These are phyloP conservation scores for Schizopora paradoxa DNA, from an alignment of 1,284 basidiomycete genomes.

Conservation along the genomic window DNA sequence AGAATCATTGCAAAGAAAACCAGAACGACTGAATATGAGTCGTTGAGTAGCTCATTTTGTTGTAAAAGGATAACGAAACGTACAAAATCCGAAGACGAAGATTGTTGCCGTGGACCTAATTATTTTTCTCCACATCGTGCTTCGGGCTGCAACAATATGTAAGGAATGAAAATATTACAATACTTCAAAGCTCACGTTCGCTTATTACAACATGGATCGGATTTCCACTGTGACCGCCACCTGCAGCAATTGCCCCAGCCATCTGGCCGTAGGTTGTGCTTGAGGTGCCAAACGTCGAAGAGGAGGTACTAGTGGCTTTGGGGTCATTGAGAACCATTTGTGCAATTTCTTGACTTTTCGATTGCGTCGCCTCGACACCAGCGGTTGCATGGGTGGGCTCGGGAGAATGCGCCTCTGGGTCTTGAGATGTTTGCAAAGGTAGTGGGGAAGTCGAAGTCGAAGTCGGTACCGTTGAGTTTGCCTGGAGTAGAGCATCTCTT, in stretches of 20 bases:
- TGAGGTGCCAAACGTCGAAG: constrained; percentile 19
- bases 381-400: neutral
- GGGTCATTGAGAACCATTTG: constrained; percentile 46
- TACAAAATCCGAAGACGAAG: constrained; percentile 25
- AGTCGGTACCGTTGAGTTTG: constrained; percentile 22
- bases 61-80: constrained; percentile 15
- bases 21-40: constrained; percentile 53
- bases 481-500: constrained; percentile 54
- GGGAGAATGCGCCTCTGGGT: constrained; percentile 15
- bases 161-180: constrained; percentile 1
- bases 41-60: neutral
- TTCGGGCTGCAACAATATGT: constrained; percentile 1
- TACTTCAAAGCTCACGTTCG: constrained; percentile 54
- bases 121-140: constrained; percentile 13
- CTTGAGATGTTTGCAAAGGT: constrained; percentile 12
- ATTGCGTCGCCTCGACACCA: constrained; percentile 10
- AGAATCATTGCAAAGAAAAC: constrained; percentile 84
- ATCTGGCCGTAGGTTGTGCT: neutral
- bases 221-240: constrained; percentile 41
- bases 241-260: constrained; percentile 33
- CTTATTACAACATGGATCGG: constrained; percentile 77
- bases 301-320: constrained; percentile 20
- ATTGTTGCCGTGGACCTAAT: constrained; percentile 21
- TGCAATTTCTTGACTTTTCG: constrained; percentile 49
- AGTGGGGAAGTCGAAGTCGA: constrained; percentile 16